phyloP scores from a whole-genome alignment of 768 basidiomycete species.

The Leccinum aurantiacum region DNA sequence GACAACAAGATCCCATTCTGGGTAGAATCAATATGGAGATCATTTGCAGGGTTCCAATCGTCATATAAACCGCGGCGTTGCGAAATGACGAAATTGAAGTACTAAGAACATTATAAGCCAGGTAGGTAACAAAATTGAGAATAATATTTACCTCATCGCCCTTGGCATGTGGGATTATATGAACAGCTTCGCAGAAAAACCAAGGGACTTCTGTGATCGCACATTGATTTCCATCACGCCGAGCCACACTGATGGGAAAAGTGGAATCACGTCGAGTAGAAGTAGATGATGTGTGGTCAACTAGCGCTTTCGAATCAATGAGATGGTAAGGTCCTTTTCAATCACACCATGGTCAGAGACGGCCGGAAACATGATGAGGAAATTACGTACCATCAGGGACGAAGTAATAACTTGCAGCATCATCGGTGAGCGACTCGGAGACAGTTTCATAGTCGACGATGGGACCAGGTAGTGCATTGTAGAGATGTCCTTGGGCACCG shows the following conservation, averaged over 20 bases:
- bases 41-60: neutral
- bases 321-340: neutral
- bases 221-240: neutral
- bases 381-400: neutral
- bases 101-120: neutral
- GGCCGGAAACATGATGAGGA: neutral
- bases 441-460: neutral
- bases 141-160: neutral
- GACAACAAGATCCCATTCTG: neutral
- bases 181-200: neutral
- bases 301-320: neutral
- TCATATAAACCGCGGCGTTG: neutral
- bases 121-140: neutral
- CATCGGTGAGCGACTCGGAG: neutral
- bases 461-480: neutral
- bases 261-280: neutral
- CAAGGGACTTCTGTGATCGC: neutral
- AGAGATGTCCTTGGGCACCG: neutral
- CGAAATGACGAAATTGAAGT: neutral
- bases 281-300: neutral
- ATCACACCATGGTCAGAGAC: neutral
- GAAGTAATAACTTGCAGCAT: neutral
- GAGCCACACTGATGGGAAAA: neutral
- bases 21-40: neutral
- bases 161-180: neutral